Evolutionary conservation across 2,329 filamentous ascomycete species (phyloP), one percentile per base, ranked within the genome.

Genomic region (Clonostachys solani): DNA sequence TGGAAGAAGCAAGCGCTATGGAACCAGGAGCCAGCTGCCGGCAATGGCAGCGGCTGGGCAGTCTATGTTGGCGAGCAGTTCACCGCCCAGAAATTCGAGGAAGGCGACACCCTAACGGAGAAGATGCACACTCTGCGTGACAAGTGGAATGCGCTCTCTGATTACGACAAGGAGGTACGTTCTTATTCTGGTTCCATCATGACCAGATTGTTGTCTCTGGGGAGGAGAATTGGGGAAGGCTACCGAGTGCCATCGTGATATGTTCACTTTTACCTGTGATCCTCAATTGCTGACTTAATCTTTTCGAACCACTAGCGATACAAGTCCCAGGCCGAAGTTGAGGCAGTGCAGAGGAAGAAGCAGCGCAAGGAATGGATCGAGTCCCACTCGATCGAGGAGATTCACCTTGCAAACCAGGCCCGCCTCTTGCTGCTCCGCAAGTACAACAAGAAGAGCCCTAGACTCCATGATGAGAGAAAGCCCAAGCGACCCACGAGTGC

Each of bases 341-440:
- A 80, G 64, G 63, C 61, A 43, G 52, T 56, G 17, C 50, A 54
- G 54, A 78, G 78, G 56, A 54, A 60, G 9, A 64, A 59, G 9
- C 54, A 59, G 16, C 65, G 66, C 56, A 68, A 72, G 60, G 60
- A 65, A 15, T 82, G 78, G 78, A 59, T 81, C n/a, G 63, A 72
- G 49, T 62, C 59, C 29, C 58, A 72, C 53, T 59, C 69, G 5
- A 60, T 64, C 4, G 56, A 60, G 44, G 60, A 66, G 33, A 73
- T 80, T 46, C 51, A 56, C 43, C 50, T 61, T 3, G 77, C 78
- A 50, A 81, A 78, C 65, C 52, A 50, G 3, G 74, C 76, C 18
- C 79, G 79, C 47, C 51, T 42, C 8, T 51, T 50, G 23, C 67
- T 82, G 42, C 61, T 60, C 47, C 65, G 58, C 46, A 65, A 69